These are phyloP conservation scores for Colletotrichum destructivum DNA, from an alignment of 2,329 filamentous ascomycete species.

Conservation along the genomic window DNA sequence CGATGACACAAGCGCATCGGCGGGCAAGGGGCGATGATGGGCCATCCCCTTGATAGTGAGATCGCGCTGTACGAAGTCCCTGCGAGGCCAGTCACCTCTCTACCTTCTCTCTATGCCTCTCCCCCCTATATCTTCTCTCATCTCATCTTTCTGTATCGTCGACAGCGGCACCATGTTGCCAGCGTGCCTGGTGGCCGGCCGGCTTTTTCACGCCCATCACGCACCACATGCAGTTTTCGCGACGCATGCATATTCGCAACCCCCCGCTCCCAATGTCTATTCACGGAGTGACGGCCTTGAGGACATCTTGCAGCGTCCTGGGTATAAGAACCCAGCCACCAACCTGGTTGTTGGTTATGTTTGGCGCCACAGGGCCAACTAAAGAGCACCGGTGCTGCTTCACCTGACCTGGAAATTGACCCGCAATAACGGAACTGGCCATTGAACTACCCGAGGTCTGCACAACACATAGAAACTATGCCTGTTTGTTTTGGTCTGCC, in stretches of 20 bases:
- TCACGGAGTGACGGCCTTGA: conserved; percentile 4
- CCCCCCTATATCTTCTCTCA: too few species aligned
- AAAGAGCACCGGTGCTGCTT: conserved; percentile 1
- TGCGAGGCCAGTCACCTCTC: neutral
- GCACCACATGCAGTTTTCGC: neutral
- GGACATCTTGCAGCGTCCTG: neutral
- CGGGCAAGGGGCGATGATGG: too few species aligned
- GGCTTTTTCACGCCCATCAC: neutral
- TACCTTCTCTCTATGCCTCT: neutral
- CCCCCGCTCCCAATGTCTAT: conserved; percentile 4
- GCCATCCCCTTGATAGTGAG: neutral
- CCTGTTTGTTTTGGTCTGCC: conserved; percentile 6
- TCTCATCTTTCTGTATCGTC: neutral
- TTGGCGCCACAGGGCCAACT: neutral
- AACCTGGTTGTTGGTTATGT: neutral
- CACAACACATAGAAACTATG: conserved; percentile 3
- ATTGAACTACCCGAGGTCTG: neutral
- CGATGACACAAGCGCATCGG: too few species aligned
- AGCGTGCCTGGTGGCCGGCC: neutral
- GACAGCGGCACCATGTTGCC: neutral
- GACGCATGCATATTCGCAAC: neutral
- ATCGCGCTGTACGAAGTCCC: neutral
- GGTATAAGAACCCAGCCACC: neutral
- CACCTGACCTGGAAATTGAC: conserved; percentile 10
- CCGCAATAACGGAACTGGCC: conserved; percentile 1